These are phyloP conservation scores for Domatiomyces globalis DNA, from an alignment of 2,329 filamentous ascomycete species.

Conservation along the genomic window DNA sequence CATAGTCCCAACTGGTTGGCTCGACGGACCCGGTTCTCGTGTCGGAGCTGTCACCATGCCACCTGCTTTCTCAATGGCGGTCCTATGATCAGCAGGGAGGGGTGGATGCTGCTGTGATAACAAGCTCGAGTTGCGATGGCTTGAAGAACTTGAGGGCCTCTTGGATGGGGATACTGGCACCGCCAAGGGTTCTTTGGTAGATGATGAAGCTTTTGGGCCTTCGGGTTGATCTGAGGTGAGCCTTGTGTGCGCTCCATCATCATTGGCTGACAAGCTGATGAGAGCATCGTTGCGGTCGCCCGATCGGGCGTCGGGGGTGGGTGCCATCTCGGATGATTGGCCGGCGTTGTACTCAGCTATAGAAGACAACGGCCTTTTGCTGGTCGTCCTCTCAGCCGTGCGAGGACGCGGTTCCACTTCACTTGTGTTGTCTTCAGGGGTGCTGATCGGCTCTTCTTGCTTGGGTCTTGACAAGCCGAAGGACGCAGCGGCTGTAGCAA, in stretches of 20 bases:
- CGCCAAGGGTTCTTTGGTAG: not conserved
- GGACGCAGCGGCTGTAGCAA: constrained; percentile 14
- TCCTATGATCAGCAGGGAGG: constrained; percentile 66
- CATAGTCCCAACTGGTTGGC: constrained; percentile 40
- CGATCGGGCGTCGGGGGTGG: not conserved
- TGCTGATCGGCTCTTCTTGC: constrained; percentile 8
- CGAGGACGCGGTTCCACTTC: not conserved
- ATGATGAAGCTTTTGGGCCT: not conserved
- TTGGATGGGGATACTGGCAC: constrained; percentile 22
- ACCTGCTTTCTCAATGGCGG: constrained; percentile 66
- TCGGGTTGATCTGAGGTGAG: not conserved
- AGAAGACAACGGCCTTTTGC: not conserved
- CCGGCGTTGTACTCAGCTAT: not conserved
- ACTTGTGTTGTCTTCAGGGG: constrained; percentile 6
- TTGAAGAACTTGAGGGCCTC: constrained; percentile 61
- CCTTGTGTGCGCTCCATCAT: not conserved
- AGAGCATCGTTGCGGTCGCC: not conserved
- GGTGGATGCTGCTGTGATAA: constrained; percentile 45
- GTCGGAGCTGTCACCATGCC: constrained; percentile 38
- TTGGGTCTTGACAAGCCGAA: constrained; percentile 12
- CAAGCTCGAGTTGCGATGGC: constrained; percentile 39
- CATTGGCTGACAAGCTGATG: not conserved
- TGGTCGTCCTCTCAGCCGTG: not conserved
- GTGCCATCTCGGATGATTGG: not conserved
- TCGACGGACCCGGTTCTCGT: constrained; percentile 3